Evolutionary conservation across 257 asterid species (phyloP), one percentile per base, ranked within the genome.

Genomic region (Solanum chilense): DNA sequence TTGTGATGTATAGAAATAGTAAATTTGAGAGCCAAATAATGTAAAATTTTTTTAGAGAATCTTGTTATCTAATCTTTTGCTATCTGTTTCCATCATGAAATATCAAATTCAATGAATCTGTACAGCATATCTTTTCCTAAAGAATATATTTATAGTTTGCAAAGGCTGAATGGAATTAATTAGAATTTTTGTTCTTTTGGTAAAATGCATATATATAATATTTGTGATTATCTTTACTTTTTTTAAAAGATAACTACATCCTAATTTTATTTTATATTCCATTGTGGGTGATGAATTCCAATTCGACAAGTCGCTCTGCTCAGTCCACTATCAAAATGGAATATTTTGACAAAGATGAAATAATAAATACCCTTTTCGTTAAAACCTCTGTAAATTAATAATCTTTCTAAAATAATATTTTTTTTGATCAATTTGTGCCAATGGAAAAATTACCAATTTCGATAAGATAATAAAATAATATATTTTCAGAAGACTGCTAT

Each of bases 321-420:
- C n/a, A n/a, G n/a, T 74, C 56, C 56, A 74, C 56, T 35, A 73
- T 76, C 83, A 76, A 41, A 41, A 42, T 76, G 60, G 83, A 76
- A 76, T 76, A 76, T 76, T 75, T 41, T 76, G 37, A 25, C 64
- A 45, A 25, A n/a, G 39, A 45, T 25, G 9, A n/a, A 44, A 78
- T 44, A 44, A 78, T 78, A 33, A 77, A 77, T 77, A 35, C 1
- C 5, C 1, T 5, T 35, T 35, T 35, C 7, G 39, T 5, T 35
- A 35, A 1, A 35, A 35, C 1, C 1, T 35, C 39, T 5, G 5
- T 5, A 35, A 35, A 35, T 35, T 35, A 35, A 35, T 35, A 35
- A 35, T 35, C 1, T 35, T 1, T 35, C 1, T 35, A 35, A 35
- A 35, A 35, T 35, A 35, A 35, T 35, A 35, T 0, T 35, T 35